Evolutionary conservation across 495 filamentous ascomycete species (phyloP).

Genomic region (Xylaria sp.): DNA sequence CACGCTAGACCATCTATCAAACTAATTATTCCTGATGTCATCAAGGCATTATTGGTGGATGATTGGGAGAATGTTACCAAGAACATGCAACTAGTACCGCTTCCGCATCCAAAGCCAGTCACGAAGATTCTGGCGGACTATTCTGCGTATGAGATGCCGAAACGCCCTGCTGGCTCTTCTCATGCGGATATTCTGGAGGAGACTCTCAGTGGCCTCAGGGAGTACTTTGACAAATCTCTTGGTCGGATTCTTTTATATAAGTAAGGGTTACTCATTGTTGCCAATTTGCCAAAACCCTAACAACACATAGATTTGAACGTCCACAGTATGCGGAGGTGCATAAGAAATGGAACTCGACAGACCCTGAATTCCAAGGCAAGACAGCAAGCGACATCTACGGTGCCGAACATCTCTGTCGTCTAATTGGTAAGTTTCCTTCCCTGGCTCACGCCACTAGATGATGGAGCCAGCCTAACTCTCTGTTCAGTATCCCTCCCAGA

Average conservation of each 20-base stretch:
- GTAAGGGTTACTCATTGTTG: constrained; percentile 37
- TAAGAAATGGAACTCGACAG: constrained; percentile 63
- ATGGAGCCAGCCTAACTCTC: constrained; percentile 31
- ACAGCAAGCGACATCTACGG: constrained; percentile 82
- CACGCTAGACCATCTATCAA: constrained; percentile 79
- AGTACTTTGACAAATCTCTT: constrained; percentile 89
- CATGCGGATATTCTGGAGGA: constrained; percentile 88
- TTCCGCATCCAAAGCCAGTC: constrained; percentile 79
- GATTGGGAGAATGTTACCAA: constrained; percentile 99
- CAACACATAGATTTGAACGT: constrained; percentile 71
- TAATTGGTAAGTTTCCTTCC: constrained; percentile 72
- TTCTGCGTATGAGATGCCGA: constrained; percentile 68
- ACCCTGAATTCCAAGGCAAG: constrained; percentile 68
- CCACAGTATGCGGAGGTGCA: constrained; percentile 79
- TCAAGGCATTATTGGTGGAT: constrained; percentile 91
- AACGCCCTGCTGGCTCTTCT: constrained; percentile 67
- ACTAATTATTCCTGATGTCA: constrained; percentile 78
- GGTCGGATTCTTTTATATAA: constrained; percentile 89
- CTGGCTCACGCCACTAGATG: neutral
- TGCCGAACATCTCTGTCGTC: constrained; percentile 84
- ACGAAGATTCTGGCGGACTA: constrained; percentile 82
- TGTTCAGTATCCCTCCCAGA: constrained; percentile 84
- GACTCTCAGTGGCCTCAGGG: constrained; percentile 78
- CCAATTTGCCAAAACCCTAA: constrained; percentile 22
- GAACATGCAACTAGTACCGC: constrained; percentile 81